Conservation (phyloP, 306 rosid species). For the Vigna reflexopilosa region DNA sequence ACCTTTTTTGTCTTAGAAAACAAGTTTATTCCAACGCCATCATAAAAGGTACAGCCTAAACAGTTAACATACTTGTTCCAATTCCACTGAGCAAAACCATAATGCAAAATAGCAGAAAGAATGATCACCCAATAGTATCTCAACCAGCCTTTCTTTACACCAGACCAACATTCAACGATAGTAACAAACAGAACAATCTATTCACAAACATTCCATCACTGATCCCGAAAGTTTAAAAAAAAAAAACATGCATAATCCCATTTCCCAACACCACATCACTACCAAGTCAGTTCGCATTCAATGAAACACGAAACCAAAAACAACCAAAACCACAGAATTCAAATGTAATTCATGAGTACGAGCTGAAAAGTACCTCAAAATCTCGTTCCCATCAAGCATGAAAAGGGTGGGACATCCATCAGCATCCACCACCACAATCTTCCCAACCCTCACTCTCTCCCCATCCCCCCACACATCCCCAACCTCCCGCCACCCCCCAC, state of each 20-base stretch:
- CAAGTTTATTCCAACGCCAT: not conserved
- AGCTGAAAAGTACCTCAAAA: slow-evolving; percentile 62
- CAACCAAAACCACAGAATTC: no score
- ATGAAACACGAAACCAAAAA: no score
- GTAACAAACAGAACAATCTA: not conserved
- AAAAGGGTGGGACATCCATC: slow-evolving; percentile 55
- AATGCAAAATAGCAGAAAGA: not conserved
- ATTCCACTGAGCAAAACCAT: not conserved
- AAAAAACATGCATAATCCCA: not conserved
- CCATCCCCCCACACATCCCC: slow-evolving; percentile 77
- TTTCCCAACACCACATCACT: not conserved
- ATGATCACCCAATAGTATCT: not conserved
- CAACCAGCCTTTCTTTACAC: not conserved
- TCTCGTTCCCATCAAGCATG: slow-evolving; percentile 79
- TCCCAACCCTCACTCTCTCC: slow-evolving; percentile 69
- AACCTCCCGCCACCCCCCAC: slow-evolving; percentile 72
- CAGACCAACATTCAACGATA: not conserved
- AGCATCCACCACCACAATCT: slow-evolving; percentile 69
- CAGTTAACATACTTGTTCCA: not conserved
- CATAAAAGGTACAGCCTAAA: not conserved
- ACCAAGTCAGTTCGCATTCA: not conserved
- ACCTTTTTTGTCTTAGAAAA: not conserved
- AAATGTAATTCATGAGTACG: not conserved
- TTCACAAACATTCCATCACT: not conserved
- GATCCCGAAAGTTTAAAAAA: not conserved